These are phyloP conservation scores for Schizophyllum amplum DNA, from an alignment of 1,284 basidiomycete genomes.

Conservation along the genomic window DNA sequence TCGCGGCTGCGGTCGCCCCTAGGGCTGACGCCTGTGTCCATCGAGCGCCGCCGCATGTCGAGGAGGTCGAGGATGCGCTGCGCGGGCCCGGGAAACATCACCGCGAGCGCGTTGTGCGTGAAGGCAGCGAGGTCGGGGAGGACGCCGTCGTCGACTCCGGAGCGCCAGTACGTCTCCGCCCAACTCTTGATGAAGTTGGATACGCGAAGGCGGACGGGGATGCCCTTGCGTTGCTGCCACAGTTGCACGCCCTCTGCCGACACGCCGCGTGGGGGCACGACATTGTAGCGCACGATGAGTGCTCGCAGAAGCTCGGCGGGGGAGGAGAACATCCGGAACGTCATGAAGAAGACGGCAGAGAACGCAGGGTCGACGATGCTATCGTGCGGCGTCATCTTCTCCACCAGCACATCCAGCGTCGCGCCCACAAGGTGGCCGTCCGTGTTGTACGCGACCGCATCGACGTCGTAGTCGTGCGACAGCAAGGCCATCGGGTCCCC, in stretches of 20 bases:
- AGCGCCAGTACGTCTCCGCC: constrained; percentile 88
- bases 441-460: constrained; percentile 85
- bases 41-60: constrained; percentile 39
- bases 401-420: constrained; percentile 81
- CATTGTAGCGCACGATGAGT: constrained; percentile 77
- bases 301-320: constrained; percentile 71
- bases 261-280: constrained; percentile 52
- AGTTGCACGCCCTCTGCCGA: constrained; percentile 55
- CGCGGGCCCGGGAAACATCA: constrained; percentile 61
- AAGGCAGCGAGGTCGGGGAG: constrained; percentile 58
- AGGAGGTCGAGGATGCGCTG: constrained; percentile 72
- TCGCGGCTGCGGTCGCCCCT: constrained; percentile 57
- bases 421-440: constrained; percentile 91
- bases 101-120: constrained; percentile 49
- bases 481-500: constrained; percentile 41
- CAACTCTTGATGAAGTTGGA: constrained; percentile 91
- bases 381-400: constrained; percentile 96
- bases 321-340: constrained; percentile 89
- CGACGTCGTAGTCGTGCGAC: constrained; percentile 63
- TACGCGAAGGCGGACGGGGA: constrained; percentile 84
- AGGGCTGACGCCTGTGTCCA: constrained; percentile 38
- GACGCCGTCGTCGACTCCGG: constrained; percentile 53
- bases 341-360: constrained; percentile 86
- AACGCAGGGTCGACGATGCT: constrained; percentile 82
- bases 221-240: constrained; percentile 83